These are phyloP conservation scores for Pythium sp. DNA, from an alignment of 352 stramenopile species.

Conservation along the genomic window DNA sequence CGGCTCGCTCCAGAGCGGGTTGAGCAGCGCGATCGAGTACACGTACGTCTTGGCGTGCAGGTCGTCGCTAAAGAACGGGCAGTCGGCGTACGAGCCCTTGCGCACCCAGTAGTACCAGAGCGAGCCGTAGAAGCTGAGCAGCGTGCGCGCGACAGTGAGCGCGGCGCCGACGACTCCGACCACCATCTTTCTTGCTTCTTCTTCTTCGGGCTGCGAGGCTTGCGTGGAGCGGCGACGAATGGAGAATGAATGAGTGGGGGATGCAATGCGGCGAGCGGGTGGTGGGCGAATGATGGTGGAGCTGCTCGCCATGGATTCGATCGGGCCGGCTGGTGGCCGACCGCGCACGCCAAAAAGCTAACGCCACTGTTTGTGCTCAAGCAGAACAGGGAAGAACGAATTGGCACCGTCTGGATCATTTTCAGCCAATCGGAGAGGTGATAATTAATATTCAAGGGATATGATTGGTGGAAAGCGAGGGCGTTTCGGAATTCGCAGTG, in stretches of 20 bases:
- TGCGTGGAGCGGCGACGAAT: slow-evolving; percentile 13
- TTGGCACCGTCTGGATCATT: no score
- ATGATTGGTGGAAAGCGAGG: neutral
- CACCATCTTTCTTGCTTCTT: slow-evolving; percentile 22
- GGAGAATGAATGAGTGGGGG: neutral
- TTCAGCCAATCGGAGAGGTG: neutral
- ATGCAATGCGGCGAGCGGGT: neutral
- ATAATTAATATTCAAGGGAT: neutral
- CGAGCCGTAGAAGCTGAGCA: slow-evolving; percentile 78
- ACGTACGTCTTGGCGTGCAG: slow-evolving; percentile 91
- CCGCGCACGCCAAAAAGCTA: neutral
- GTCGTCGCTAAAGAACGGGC: slow-evolving; percentile 75
- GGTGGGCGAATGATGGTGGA: neutral
- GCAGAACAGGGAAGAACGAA: slow-evolving; percentile 6
- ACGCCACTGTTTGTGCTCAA: neutral
- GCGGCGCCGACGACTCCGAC: slow-evolving; percentile 27
- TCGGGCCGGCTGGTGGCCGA: slow-evolving; percentile 3
- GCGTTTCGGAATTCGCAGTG: neutral
- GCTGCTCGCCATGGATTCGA: slow-evolving; percentile 3
- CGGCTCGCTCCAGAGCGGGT: slow-evolving; percentile 93
- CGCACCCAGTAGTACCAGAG: slow-evolving; percentile 79
- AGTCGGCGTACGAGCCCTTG: slow-evolving; percentile 67
- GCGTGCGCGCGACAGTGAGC: slow-evolving; percentile 31
- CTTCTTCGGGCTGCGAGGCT: neutral
- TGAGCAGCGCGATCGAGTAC: slow-evolving; percentile 93